Conservation (phyloP, 495 filamentous ascomycete genomes). For the Rostrohypoxylon terebratum region DNA sequence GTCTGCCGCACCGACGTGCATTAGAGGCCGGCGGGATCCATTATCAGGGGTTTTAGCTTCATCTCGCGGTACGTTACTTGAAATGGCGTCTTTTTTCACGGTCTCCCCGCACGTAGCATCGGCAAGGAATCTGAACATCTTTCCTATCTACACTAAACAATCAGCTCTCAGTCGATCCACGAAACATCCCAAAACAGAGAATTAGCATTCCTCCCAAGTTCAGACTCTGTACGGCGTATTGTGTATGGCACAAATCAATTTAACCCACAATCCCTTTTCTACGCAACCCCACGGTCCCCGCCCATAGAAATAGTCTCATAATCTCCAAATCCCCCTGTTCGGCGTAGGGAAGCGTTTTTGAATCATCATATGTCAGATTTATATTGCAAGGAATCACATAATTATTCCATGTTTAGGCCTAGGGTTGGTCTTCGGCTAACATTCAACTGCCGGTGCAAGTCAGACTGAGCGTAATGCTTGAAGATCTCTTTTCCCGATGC, state of each 20-base stretch:
- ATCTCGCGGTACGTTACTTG: not conserved
- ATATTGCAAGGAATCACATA: conserved; percentile 19
- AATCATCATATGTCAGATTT: conserved; percentile 12
- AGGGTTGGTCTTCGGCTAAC: conserved; percentile 17
- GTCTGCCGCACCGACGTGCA: not conserved
- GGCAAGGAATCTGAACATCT: not conserved
- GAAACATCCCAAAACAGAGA: not conserved
- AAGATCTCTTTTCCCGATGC: not conserved
- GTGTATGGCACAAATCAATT: not conserved
- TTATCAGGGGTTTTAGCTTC: not conserved
- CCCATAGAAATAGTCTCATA: no score
- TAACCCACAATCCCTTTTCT: not conserved
- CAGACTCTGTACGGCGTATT: not conserved
- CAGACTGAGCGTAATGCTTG: not conserved
- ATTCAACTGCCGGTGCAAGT: conserved; percentile 23
- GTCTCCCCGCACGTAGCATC: conserved; percentile 5
- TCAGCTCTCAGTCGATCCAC: conserved; percentile 1
- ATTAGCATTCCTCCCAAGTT: not conserved
- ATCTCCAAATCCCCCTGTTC: not conserved
- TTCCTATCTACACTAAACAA: not conserved
- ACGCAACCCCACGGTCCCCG: not conserved
- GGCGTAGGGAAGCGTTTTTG: not conserved
- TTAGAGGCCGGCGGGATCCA: not conserved
- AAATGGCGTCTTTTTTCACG: conserved; percentile 1
- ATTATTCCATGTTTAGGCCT: conserved; percentile 21